These are phyloP conservation scores for Crataegus laevigata DNA, from an alignment of 306 rosid species.

Conservation along the genomic window DNA sequence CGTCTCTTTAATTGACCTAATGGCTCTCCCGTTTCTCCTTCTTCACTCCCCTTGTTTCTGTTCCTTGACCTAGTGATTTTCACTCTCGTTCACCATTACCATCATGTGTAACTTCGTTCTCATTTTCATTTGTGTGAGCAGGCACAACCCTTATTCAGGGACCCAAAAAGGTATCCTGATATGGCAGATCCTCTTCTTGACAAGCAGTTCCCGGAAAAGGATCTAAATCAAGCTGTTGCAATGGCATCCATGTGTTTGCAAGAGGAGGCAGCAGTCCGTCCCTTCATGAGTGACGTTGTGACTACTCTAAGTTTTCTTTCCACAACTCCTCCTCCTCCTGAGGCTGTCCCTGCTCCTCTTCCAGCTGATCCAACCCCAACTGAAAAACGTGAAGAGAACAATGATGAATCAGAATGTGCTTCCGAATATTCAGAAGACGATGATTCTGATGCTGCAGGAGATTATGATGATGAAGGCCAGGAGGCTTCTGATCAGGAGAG, in stretches of 20 bases:
- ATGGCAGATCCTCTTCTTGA: slow-evolving; percentile 63
- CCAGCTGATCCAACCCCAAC: slow-evolving; percentile 1
- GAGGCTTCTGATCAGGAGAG: slow-evolving; percentile 8
- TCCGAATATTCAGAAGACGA: slow-evolving; percentile 3
- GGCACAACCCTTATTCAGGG: slow-evolving; percentile 80
- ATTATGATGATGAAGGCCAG: background rate
- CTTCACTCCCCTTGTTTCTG: background rate
- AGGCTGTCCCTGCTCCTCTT: slow-evolving; percentile 14
- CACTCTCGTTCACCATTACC: background rate
- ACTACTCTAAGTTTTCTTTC: slow-evolving; percentile 72
- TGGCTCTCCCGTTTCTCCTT: background rate
- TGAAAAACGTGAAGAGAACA: background rate
- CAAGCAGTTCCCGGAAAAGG: slow-evolving; percentile 60
- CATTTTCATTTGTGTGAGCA: slow-evolving; percentile 16
- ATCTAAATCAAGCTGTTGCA: slow-evolving; percentile 85
- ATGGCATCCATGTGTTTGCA: slow-evolving; percentile 92
- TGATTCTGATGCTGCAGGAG: slow-evolving; percentile 3
- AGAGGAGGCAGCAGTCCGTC: slow-evolving; percentile 80
- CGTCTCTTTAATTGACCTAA: background rate
- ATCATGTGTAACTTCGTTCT: background rate
- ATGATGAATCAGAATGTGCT: background rate
- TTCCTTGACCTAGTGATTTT: background rate
- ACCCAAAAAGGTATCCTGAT: slow-evolving; percentile 66
- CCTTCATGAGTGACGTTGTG: slow-evolving; percentile 78
- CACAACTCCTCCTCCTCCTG: slow-evolving; percentile 29